Percentiles rank a stretch among this genome's conserved stretches.
Evolutionary conservation across 805 yeast species (phyloP).

Genomic region (Saturnispora sanitii): DNA sequence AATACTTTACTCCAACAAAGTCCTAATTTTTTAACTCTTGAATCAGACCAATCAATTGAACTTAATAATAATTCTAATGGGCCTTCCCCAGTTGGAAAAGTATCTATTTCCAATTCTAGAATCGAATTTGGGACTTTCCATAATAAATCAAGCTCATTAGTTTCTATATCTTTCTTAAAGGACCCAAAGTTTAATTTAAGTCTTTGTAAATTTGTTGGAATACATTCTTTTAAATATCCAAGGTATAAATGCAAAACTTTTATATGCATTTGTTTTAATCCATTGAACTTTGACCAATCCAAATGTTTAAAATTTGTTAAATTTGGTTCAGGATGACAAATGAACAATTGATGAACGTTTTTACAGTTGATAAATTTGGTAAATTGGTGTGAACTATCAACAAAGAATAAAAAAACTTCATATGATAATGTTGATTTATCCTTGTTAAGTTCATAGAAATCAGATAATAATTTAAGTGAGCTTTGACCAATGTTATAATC

Average conservation of each 20-base stretch:
- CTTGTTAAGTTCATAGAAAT: constrained; percentile 1
- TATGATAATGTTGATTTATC: constrained; percentile 1
- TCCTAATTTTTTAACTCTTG: constrained; percentile 3
- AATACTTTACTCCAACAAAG: constrained; percentile 9
- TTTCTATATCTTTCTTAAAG: constrained; percentile 2
- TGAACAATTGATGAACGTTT: constrained; percentile 6
- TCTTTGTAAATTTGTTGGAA: constrained; percentile 3
- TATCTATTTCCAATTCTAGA: constrained; percentile 6
- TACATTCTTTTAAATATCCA: constrained; percentile 4
- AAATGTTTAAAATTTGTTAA: constrained; percentile 4
- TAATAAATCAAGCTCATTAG: no score
- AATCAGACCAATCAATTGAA: constrained; percentile 1
- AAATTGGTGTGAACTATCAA: constrained; percentile 4
- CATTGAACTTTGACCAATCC: constrained; percentile 4
- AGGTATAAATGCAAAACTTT: constrained; percentile 6
- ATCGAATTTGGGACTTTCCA: constrained; percentile 7
- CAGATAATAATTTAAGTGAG: constrained; percentile 5
- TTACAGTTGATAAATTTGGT: constrained; percentile 3
- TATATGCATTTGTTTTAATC: constrained; percentile 5
- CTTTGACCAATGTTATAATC: background rate
- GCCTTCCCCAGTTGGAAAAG: constrained; percentile 8
- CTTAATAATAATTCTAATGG: constrained; percentile 4
- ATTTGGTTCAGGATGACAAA: constrained; percentile 8
- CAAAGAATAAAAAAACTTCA: constrained; percentile 8
- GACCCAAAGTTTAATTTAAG: constrained; percentile 8